phyloP scores from a whole-genome alignment of 768 basidiomycete genomes.

The Suillus americanus region DNA sequence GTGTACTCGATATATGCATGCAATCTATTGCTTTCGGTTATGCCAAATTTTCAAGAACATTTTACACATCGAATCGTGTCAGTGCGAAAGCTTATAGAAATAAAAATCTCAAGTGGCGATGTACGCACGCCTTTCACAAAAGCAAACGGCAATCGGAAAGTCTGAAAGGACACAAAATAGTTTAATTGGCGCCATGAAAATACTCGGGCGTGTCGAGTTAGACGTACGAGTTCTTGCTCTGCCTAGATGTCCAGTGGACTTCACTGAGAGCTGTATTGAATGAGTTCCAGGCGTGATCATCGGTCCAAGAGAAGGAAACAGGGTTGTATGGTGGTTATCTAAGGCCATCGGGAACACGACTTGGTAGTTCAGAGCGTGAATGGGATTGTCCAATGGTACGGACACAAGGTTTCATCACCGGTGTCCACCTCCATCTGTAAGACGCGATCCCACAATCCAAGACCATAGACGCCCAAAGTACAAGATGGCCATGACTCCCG shows the following conservation, averaged over 20 bases:
- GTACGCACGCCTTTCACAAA: too few species aligned
- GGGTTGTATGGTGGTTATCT: slow-evolving; percentile 45
- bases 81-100: too few species aligned
- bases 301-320: slow-evolving; percentile 18
- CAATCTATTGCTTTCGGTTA: too few species aligned
- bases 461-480: slow-evolving; percentile 9
- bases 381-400: slow-evolving; percentile 73
- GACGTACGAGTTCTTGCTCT: slow-evolving; percentile 39
- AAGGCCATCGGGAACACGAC: slow-evolving; percentile 77
- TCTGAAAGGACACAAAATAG: too few species aligned
- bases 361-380: slow-evolving; percentile 80
- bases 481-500: slow-evolving; percentile 32
- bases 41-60: too few species aligned
- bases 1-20: too few species aligned
- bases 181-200: slow-evolving; percentile 8
- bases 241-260: not conserved
- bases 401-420: slow-evolving; percentile 67
- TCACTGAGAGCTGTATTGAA: not conserved
- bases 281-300: slow-evolving; percentile 1
- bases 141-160: too few species aligned
- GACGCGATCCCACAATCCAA: slow-evolving; percentile 12
- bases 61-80: too few species aligned
- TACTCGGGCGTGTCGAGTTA: slow-evolving; percentile 86
- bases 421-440: slow-evolving; percentile 30
- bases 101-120: too few species aligned